Evolutionary conservation across 2,329 filamentous ascomycete genomes (phyloP).

Genomic region (Fusarium algeriense): DNA sequence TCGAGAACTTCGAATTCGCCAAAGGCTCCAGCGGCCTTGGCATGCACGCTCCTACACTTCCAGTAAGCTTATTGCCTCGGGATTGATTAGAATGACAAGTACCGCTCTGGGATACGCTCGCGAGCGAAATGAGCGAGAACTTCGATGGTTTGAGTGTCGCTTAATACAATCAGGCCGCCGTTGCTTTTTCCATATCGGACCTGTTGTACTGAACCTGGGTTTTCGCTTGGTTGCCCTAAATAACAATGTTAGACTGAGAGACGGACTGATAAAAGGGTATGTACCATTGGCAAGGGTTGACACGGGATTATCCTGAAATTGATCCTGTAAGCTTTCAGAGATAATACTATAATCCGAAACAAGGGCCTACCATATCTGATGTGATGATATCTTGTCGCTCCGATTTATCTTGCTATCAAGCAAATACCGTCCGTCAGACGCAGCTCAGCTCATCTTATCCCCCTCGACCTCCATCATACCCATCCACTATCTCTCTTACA

Average conservation of each 20-base stretch:
- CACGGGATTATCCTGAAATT: slow-evolving; percentile 1
- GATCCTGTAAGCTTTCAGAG: neutral
- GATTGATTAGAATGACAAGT: rapidly evolving
- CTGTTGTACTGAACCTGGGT: slow-evolving; percentile 39
- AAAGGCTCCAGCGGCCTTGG: slow-evolving; percentile 27
- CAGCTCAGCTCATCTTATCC: slow-evolving; percentile 2
- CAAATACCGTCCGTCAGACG: neutral
- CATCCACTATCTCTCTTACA: neutral
- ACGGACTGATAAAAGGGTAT: neutral
- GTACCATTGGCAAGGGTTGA: slow-evolving; percentile 35
- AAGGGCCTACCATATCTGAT: neutral
- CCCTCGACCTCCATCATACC: neutral
- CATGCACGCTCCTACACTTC: slow-evolving; percentile 7
- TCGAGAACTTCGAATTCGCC: slow-evolving; percentile 25
- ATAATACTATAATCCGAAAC: rapidly evolving
- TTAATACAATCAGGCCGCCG: slow-evolving; percentile 59
- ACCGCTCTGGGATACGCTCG: slow-evolving; percentile 69
- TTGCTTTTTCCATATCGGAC: slow-evolving; percentile 44
- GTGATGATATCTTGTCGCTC: neutral
- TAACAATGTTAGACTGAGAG: neutral
- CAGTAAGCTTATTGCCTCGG: rapidly evolving
- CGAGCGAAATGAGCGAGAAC: slow-evolving; percentile 68
- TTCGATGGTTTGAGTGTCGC: slow-evolving; percentile 67
- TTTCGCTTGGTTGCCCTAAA: slow-evolving; percentile 43
- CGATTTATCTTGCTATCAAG: neutral